phyloP scores from a whole-genome alignment of 2,329 filamentous ascomycete genomes.

The Calycina herbarum region DNA sequence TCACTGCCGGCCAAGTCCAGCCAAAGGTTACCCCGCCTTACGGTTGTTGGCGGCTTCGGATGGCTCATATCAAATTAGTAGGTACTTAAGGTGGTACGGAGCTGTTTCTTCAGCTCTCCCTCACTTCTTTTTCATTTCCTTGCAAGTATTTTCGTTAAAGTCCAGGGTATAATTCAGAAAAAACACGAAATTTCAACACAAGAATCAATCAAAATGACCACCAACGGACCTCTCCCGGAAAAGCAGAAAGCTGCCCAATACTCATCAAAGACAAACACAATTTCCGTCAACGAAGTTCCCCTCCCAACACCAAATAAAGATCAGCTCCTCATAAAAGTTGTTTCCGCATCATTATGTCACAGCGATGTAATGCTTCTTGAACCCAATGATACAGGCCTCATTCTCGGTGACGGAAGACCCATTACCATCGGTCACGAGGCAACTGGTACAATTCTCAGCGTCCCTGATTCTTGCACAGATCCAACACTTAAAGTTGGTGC shows the following conservation, averaged over 20 bases:
- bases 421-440: constrained; percentile 26
- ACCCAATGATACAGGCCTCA: constrained; percentile 12
- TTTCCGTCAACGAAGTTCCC: constrained; percentile 39
- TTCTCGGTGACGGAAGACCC: constrained; percentile 12
- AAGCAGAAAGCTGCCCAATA: constrained; percentile 14
- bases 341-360: constrained; percentile 42
- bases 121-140: too few relatives aligned
- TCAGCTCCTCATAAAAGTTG: constrained; percentile 42
- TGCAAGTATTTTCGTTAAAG: too few relatives aligned
- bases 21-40: too few relatives aligned
- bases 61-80: too few relatives aligned
- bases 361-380: constrained; percentile 38
- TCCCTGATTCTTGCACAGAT: constrained; percentile 17
- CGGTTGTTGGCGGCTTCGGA: too few relatives aligned
- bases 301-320: constrained; percentile 45
- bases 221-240: constrained; percentile 11
- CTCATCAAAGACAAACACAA: constrained; percentile 8
- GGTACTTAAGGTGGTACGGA: too few relatives aligned
- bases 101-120: too few relatives aligned
- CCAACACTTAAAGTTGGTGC: constrained; percentile 19
- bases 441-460: constrained; percentile 20
- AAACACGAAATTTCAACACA: not conserved
- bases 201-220: not conserved
- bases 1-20: too few relatives aligned
- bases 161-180: too few relatives aligned